Base-by-base conservation (phyloP, 2,329 filamentous ascomycete genomes). In the Ophiostoma triangulosporum region DNA sequence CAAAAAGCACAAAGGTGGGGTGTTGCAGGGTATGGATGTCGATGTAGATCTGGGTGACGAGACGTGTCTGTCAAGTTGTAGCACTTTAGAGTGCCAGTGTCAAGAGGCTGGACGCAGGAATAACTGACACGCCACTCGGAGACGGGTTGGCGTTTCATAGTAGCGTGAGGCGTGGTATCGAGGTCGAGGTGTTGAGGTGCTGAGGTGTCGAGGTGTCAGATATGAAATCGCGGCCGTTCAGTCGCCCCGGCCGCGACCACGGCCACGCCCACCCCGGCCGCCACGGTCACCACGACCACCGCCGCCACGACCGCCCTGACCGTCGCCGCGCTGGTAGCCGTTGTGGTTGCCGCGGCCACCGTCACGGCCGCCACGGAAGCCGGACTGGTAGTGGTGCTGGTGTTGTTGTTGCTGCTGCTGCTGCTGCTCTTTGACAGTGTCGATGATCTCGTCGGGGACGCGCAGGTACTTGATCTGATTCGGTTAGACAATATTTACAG, bases 371-470 rank as follows among this genome's bases (percentile, higher is more conserved):
- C 53, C 53, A 8, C 53, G 76, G 63, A 83, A 86, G 57, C 72
- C 72, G 51, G 73, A 69, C 55, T 72, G 73, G 51, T 59, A 52
- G 48, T 59, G 53, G 24, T 58, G 51, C 35, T 57, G 57, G 38
- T 57, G 48, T 6, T 57, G 55, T 63, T 88, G 81, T 58, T 77
- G 77, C 64, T 87, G 82, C 58, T 77, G 77, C 64, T 87, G 84
- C 68, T 97, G 91, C 65, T 93, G 86, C 61, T 97, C 91, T 74
- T 89, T 95, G 24, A 93, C 90, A 36, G 88, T 70, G 59, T 97
- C 91, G 70, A 98, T 87, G 58, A 98, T 94, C 69, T 97, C 91
- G 70, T 98, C 91, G 51, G 91, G 89, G 3, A 98, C 88, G 62
- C 91, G 83, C 31, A 98, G 80, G 71, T 95, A 98, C 75, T 98